These are phyloP conservation scores for Starmerella khaoyaiensis DNA, from an alignment of 805 yeast species.

Conservation along the genomic window DNA sequence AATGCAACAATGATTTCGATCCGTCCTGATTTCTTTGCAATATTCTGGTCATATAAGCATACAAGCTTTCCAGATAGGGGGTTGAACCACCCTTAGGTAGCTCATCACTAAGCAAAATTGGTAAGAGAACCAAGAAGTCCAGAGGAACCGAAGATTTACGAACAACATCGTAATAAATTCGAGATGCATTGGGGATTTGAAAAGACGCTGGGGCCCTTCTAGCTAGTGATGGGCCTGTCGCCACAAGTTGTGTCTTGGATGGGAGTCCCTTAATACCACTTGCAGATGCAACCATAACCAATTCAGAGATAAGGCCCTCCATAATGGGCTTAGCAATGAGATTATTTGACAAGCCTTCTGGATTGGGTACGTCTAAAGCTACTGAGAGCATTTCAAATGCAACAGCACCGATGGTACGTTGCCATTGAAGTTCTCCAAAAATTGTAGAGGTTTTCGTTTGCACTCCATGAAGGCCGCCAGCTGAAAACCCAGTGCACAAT, in stretches of 20 bases:
- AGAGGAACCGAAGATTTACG: conserved; percentile 46
- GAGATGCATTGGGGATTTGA: conserved; percentile 37
- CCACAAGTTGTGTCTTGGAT: conserved; percentile 14
- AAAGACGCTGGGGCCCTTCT: conserved; percentile 24
- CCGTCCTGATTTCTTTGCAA: conserved; percentile 17
- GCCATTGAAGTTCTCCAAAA: conserved; percentile 56
- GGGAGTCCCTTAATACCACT: conserved; percentile 59
- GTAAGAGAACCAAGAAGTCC: conserved; percentile 70
- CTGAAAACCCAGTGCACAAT: conserved; percentile 16
- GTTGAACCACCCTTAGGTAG: conserved; percentile 53
- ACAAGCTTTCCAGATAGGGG: conserved; percentile 79
- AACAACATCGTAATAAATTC: conserved; percentile 53
- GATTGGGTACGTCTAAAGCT: conserved; percentile 56
- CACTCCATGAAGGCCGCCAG: conserved; percentile 13
- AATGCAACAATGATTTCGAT: conserved; percentile 9
- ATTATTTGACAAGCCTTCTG: conserved; percentile 45
- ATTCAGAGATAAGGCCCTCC: conserved; percentile 65
- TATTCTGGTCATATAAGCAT: conserved; percentile 39
- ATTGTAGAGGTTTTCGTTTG: conserved; percentile 37
- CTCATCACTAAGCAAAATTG: conserved; percentile 83
- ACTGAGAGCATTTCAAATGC: conserved; percentile 68
- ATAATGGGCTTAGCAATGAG: conserved; percentile 76
- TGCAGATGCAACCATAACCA: conserved; percentile 45
- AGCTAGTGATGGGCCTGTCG: conserved; percentile 12
- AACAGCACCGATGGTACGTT: conserved; percentile 62